A percentile compares a stretch with the other conserved stretches of the same genome.
Conservation (phyloP, 2,329 filamentous ascomycete genomes). For the Colletotrichum abscissum region DNA sequence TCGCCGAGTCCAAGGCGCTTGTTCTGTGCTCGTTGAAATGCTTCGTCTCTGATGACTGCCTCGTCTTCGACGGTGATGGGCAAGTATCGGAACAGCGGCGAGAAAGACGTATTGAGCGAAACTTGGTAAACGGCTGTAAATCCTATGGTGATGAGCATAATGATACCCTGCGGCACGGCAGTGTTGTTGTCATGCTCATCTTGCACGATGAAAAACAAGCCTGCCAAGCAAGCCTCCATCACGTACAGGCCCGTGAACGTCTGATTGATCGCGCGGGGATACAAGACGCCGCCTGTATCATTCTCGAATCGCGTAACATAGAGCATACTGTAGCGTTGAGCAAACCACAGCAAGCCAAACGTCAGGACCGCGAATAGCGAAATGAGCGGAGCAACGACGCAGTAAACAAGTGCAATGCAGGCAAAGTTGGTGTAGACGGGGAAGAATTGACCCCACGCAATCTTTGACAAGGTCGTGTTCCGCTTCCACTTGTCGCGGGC, state of each 20-base stretch:
- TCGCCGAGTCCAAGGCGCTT: constrained; percentile 72
- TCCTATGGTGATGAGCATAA: constrained; percentile 81
- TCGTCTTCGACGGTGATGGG: constrained; percentile 97
- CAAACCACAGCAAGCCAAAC: constrained; percentile 91
- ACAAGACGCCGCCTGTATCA: constrained; percentile 93
- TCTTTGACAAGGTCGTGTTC: constrained; percentile 80
- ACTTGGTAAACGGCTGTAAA: constrained; percentile 84
- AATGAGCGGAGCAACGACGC: constrained; percentile 88
- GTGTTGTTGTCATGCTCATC: constrained; percentile 60
- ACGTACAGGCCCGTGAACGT: constrained; percentile 95
- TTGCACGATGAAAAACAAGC: constrained; percentile 86
- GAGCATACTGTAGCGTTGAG: constrained; percentile 95
- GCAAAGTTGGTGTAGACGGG: constrained; percentile 97
- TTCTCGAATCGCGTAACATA: constrained; percentile 91
- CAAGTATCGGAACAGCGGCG: constrained; percentile 86
- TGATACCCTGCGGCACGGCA: constrained; percentile 81
- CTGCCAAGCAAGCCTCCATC: constrained; percentile 91
- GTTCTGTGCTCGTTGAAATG: constrained; percentile 84
- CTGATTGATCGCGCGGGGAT: constrained; percentile 93
- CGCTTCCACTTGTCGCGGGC: constrained; percentile 84
- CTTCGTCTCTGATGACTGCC: constrained; percentile 88
- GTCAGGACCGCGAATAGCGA: constrained; percentile 94
- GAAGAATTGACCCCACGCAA: constrained; percentile 94
- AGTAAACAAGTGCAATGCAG: constrained; percentile 91
- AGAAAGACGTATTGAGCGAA: constrained; percentile 84